Conservation (phyloP, 108 stramenopile genomes). For the Cylindrotheca fusiformis region DNA sequence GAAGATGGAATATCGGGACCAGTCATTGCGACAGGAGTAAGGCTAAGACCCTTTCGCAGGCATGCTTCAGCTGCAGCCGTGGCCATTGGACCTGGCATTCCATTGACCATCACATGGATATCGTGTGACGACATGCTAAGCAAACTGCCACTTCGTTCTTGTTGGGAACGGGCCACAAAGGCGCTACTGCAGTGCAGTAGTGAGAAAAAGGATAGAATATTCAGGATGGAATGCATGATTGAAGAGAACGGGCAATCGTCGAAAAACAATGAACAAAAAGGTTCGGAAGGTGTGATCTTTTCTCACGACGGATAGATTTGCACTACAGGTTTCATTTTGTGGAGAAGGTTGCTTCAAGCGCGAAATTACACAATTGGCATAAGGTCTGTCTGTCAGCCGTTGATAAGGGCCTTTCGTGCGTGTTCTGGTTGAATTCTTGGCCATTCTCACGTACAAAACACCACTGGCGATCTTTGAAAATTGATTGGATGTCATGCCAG, state of each 20-base stretch:
- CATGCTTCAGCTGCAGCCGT: slow-evolving; percentile 94
- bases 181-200: background rate
- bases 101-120: slow-evolving; percentile 82
- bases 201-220: background rate
- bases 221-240: too few species aligned
- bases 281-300: background rate
- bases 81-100: slow-evolving; percentile 95
- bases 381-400: too few species aligned
- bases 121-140: slow-evolving; percentile 9
- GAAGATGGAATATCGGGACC: slow-evolving; percentile 76
- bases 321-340: too few species aligned
- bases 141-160: background rate
- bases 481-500: too few species aligned
- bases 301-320: too few species aligned
- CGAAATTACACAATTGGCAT: too few species aligned
- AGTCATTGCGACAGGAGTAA: slow-evolving; percentile 87
- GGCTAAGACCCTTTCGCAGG: slow-evolving; percentile 78
- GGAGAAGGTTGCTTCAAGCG: too few species aligned
- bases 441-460: too few species aligned
- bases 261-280: background rate
- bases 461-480: too few species aligned
- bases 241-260: background rate
- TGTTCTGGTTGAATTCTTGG: too few species aligned
- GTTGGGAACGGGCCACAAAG: background rate
- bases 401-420: too few species aligned